phyloP scores from a whole-genome alignment of 441 rosid genomes.

The Corymbia calophylla region DNA sequence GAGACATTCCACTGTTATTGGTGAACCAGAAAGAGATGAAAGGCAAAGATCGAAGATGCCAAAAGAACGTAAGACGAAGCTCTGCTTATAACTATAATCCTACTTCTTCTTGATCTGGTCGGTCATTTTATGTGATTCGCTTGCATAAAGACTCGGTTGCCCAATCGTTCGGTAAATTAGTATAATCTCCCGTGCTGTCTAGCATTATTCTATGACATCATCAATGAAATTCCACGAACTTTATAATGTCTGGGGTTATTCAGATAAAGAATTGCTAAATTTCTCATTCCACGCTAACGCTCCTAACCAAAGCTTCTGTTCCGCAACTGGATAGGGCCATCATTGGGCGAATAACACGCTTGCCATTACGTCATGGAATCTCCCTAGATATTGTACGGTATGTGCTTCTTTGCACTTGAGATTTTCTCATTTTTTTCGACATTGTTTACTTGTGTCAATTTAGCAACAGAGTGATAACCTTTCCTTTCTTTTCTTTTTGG shows the following conservation, averaged over 20 bases:
- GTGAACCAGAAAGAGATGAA: not conserved
- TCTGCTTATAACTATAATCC: not conserved
- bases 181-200: not conserved
- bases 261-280: not conserved
- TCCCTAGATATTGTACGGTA: rapidly evolving
- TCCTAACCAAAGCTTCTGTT: not conserved
- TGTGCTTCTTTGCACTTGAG: not conserved
- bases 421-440: not conserved
- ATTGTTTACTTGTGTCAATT: not conserved
- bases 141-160: not conserved
- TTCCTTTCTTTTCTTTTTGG: not conserved
- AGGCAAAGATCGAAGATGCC: not conserved
- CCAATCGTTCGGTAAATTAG: not conserved
- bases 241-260: not conserved
- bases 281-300: not conserved
- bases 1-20: not conserved
- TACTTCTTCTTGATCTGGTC: not conserved
- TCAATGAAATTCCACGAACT: not conserved
- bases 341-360: too few species aligned
- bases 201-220: not conserved
- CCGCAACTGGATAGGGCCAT: not conserved
- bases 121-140: not conserved
- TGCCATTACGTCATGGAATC: not conserved
- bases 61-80: not conserved
- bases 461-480: not conserved